These are phyloP conservation scores for Sambucus nigra DNA, from an alignment of 129 eudicot genomes.

Conservation along the genomic window DNA sequence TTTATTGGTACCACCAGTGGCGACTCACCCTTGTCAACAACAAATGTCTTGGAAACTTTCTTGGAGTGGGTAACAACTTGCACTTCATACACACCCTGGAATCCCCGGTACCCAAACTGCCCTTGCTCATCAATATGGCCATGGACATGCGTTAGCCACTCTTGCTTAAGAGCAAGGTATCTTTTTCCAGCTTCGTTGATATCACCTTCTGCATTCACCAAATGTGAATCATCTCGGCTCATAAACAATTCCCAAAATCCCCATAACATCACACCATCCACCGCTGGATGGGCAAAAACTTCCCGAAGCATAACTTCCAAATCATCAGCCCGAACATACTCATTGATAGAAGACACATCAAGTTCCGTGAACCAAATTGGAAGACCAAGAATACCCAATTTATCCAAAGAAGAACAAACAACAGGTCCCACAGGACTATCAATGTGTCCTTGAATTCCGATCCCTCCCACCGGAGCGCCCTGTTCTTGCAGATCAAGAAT, in stretches of 20 bases:
- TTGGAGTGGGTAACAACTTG: conserved; percentile 18
- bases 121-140: conserved; percentile 58
- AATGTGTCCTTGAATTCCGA: conserved; percentile 85
- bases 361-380: conserved; percentile 96
- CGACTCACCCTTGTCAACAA: conserved; percentile 55
- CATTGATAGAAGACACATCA: conserved; percentile 69
- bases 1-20: conserved; percentile 43
- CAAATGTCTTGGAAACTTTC: conserved; percentile 52
- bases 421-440: conserved; percentile 78
- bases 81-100: conserved; percentile 60
- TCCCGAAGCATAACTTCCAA: conserved; percentile 85
- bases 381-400: conserved; percentile 63
- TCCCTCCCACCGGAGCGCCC: conserved; percentile 88
- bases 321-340: conserved; percentile 78
- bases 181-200: conserved; percentile 72
- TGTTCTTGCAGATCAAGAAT: conserved; percentile 66
- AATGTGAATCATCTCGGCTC: conserved; percentile 71
- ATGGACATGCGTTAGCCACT: conserved; percentile 66
- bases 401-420: conserved; percentile 64
- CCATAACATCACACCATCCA: conserved; percentile 92
- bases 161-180: conserved; percentile 56
- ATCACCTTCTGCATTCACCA: conserved; percentile 90
- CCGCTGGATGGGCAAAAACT: conserved; percentile 87
- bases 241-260: conserved; percentile 97
- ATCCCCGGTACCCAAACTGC: conserved; percentile 63